phyloP scores from a whole-genome alignment of 768 basidiomycete species.

The Butyriboletus loyo region DNA sequence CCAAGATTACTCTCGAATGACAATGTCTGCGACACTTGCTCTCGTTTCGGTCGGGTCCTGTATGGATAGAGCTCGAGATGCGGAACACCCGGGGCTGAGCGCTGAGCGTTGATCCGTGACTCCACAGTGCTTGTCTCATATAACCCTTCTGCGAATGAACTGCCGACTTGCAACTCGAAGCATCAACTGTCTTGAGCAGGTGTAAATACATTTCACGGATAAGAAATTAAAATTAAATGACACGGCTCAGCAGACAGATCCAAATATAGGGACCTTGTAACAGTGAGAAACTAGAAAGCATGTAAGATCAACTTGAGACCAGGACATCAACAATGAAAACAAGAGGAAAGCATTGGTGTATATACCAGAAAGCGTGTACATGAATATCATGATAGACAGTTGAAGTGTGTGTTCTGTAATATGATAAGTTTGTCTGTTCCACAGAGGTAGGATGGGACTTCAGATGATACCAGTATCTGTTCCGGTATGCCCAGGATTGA shows the following conservation, averaged over 20 bases:
- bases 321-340: slow-evolving; percentile 9
- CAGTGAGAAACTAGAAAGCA: neutral
- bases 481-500: neutral
- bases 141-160: neutral
- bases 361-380: slow-evolving; percentile 10
- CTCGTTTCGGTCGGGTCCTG: neutral
- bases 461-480: neutral
- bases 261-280: slow-evolving; percentile 1
- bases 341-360: slow-evolving; percentile 11
- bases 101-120: neutral
- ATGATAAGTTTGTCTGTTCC: slow-evolving; percentile 4
- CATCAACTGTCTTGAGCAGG: neutral
- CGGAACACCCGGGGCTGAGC: neutral
- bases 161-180: neutral
- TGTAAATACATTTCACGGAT: neutral
- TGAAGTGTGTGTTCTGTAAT: slow-evolving; percentile 10
- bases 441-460: neutral
- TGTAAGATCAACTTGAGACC: slow-evolving; percentile 3
- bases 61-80: no score
- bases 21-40: neutral
- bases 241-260: slow-evolving; percentile 14
- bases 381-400: slow-evolving; percentile 10
- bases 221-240: neutral
- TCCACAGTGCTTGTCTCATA: neutral
- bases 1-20: neutral